A percentile compares a stretch with the other conserved stretches of the same genome.
Conservation (phyloP, 2,329 filamentous ascomycete genomes). For the Cladosporium sp. region DNA sequence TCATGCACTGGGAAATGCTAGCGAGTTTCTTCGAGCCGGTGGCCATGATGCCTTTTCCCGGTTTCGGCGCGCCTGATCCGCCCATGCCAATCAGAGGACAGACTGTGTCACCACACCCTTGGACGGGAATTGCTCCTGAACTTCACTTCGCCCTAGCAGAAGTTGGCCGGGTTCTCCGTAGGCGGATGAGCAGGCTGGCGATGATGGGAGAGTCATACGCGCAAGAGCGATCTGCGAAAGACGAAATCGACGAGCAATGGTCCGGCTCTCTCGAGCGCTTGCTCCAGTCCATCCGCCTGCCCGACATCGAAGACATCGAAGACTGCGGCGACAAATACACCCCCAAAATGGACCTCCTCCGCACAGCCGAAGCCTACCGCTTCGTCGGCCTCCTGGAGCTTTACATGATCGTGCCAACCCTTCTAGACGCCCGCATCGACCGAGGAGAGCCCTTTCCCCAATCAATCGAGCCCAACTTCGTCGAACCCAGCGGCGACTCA, state of each 20-base stretch:
- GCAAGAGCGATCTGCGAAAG: conserved; percentile 2
- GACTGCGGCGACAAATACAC: conserved; percentile 51
- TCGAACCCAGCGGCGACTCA: conserved; percentile 15
- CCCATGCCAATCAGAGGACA: conserved; percentile 22
- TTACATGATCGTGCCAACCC: conserved; percentile 49
- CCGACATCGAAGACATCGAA: conserved; percentile 43
- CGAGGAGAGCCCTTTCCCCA: conserved; percentile 16
- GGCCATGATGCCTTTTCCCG: conserved; percentile 31
- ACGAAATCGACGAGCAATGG: conserved; percentile 30
- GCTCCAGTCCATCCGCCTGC: conserved; percentile 44
- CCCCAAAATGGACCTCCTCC: conserved; percentile 49
- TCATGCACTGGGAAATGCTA: conserved; percentile 57
- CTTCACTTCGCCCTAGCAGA: conserved; percentile 43
- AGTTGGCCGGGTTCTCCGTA: conserved; percentile 35
- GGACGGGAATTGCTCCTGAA: conserved; percentile 45
- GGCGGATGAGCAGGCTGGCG: conserved; percentile 15
- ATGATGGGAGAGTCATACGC: conserved; percentile 1
- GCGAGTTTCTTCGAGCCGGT: conserved; percentile 46
- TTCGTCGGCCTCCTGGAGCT: conserved; percentile 50
- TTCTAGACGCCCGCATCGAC: conserved; percentile 19
- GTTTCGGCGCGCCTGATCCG: conserved; percentile 27
- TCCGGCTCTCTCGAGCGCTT: conserved; percentile 43
- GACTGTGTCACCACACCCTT: conserved; percentile 41
- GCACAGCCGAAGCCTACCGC: conserved; percentile 50
- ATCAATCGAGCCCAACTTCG: conserved; percentile 19